phyloP scores from a whole-genome alignment of 2,329 filamentous ascomycete species.

The Alternaria arborescens region DNA sequence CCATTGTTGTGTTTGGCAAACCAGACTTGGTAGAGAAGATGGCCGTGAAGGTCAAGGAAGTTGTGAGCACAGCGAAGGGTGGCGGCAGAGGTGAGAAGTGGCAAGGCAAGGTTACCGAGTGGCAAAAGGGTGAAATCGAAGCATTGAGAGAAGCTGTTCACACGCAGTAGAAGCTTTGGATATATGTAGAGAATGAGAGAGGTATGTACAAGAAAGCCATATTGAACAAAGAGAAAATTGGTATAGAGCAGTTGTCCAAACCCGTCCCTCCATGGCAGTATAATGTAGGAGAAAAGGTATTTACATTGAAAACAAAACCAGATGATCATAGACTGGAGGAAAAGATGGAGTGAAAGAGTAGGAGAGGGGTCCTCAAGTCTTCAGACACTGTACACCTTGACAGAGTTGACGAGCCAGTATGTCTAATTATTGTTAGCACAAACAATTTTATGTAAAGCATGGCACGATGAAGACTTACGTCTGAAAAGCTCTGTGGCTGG shows the following conservation, averaged over 20 bases:
- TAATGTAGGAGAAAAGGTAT: not conserved
- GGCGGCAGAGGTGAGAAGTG: slow-evolving; percentile 47
- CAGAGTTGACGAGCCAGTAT: slow-evolving; percentile 52
- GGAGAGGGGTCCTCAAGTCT: not conserved
- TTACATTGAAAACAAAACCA: not conserved
- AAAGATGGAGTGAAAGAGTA: not conserved
- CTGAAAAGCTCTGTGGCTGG: slow-evolving; percentile 49
- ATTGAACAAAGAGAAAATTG: not conserved
- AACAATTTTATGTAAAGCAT: fast-evolving
- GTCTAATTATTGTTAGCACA: slow-evolving; percentile 30
- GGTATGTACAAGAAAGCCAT: not conserved
- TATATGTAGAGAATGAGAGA: not conserved
- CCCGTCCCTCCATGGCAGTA: not conserved
- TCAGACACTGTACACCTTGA: slow-evolving; percentile 51
- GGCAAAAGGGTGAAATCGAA: slow-evolving; percentile 45
- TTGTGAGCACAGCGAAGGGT: slow-evolving; percentile 40
- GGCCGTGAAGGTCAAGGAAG: slow-evolving; percentile 34
- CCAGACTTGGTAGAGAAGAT: slow-evolving; percentile 35
- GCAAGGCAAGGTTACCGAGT: slow-evolving; percentile 46
- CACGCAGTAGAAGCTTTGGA: slow-evolving; percentile 7
- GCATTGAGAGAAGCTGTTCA: slow-evolving; percentile 33
- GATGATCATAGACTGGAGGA: not conserved
- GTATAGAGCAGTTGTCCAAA: not conserved
- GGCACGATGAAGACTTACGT: slow-evolving; percentile 31
- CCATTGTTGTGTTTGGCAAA: slow-evolving; percentile 40